Evolutionary conservation across 805 yeast species (phyloP), one percentile per base, ranked within the genome.

Genomic region (Teunomyces pallodes): DNA sequence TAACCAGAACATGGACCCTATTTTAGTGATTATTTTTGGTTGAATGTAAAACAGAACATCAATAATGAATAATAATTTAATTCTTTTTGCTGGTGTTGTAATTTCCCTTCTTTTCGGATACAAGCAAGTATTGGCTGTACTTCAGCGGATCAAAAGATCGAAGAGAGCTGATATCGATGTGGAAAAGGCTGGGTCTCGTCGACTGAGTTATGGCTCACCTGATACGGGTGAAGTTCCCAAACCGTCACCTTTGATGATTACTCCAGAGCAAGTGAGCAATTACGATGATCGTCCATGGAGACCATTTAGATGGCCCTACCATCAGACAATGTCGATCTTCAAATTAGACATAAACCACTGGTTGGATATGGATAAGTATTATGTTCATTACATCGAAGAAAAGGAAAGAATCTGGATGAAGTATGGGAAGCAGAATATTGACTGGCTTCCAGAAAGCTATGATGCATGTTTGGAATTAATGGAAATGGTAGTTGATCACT

Each of bases 211-310:
- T 6, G 30, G 33, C n/a, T n/a, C 36, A 13, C 43, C 42, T 17
- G 46, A 39, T 5, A 43, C 33, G 4, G 52, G 49, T 14, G 58
- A 53, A 24, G 32, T 39, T 13, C 80, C 81, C 8, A 60, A 61
- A 36, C 84, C 86, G 16, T 75, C 82, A 0, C 87, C 89, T 0
- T 65, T 84, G 27, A 70, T 70, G 66, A 77, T 85, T 45, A 83
- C 87, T 0, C 87, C 87, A 2, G 89, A 85, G 43, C 81, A 82
- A 55, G 86, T 84, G 9, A 69, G 70, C 52, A 76, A 75, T 20
- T 82, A 83, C 58, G 88, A 85, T 55, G 90, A 83, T 56, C 72
- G 90, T 60, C 90, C 90, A 9, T 85, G 90, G 90, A 73, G 90
- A 66, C 90, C 90, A 7, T 85, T 85, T 67, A 71, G 90, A 58